Conservation (phyloP, 2,329 filamentous ascomycete genomes). For the Neopestalotiopsis rosae region DNA sequence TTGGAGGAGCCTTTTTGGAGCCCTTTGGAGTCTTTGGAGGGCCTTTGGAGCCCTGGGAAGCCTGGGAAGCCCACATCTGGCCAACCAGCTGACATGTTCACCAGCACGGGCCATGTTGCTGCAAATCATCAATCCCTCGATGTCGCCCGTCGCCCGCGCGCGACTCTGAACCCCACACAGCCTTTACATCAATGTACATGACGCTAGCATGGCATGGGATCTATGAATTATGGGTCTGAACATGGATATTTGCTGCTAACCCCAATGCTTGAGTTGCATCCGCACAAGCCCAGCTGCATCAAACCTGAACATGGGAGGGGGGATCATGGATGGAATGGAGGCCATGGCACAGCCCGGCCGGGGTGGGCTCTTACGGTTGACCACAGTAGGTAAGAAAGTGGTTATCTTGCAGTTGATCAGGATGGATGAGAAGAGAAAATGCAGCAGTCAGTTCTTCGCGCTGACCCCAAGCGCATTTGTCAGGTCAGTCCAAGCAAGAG, state of each 20-base stretch:
- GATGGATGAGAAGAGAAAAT: no score
- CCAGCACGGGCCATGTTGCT: conserved; percentile 37
- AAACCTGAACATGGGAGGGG: conserved; percentile 1
- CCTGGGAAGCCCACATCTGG: conserved; percentile 17
- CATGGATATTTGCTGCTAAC: background rate
- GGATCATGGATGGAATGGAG: background rate
- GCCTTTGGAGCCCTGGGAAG: no score
- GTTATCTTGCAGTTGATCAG: no score
- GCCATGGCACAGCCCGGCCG: background rate
- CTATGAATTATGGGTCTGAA: background rate
- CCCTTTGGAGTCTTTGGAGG: no score
- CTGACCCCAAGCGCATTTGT: no score
- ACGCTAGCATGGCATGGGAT: conserved; percentile 21
- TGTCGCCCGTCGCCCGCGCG: no score
- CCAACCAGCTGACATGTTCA: conserved; percentile 44
- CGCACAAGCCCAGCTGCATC: conserved; percentile 27
- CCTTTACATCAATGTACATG: background rate
- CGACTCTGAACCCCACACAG: conserved; percentile 24
- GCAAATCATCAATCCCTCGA: conserved; percentile 40
- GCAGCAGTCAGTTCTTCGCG: no score
- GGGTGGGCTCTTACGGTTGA: no score
- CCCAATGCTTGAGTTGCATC: conserved; percentile 26
- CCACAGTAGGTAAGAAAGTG: no score
- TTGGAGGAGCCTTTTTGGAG: conserved; percentile 19
- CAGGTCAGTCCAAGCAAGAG: no score